Evolutionary conservation across 2,329 filamentous ascomycete genomes (phyloP).

Genomic region (Aspergillus brunneoviolaceus): DNA sequence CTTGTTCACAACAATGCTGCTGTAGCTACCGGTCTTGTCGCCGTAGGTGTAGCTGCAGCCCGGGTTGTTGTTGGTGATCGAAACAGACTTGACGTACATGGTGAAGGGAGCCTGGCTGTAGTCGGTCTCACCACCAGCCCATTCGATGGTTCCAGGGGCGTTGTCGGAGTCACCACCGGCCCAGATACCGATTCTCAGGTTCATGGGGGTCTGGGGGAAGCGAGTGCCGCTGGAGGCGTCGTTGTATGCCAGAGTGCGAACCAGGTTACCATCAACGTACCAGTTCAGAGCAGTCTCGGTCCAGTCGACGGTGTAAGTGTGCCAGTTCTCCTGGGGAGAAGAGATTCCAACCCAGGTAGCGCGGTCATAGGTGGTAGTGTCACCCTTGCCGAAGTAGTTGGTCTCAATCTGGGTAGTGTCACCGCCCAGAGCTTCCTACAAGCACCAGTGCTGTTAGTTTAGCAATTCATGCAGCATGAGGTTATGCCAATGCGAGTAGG

Average conservation of each 20-base stretch:
- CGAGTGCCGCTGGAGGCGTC: constrained; percentile 59
- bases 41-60: constrained; percentile 47
- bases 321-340: constrained; percentile 53
- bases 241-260: constrained; percentile 62
- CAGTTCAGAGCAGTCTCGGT: constrained; percentile 63
- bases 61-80: constrained; percentile 57
- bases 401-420: constrained; percentile 58
- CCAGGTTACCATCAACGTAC: constrained; percentile 60
- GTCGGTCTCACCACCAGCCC: constrained; percentile 69
- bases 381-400: constrained; percentile 96
- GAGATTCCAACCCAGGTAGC: constrained; percentile 70
- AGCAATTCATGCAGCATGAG: constrained; percentile 44
- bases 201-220: constrained; percentile 73
- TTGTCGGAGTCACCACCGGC: constrained; percentile 57
- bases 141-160: constrained; percentile 56
- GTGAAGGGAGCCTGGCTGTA: constrained; percentile 66
- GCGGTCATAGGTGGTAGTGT: constrained; percentile 75
- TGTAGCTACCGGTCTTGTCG: constrained; percentile 60
- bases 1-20: constrained; percentile 57
- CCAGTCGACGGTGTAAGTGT: constrained; percentile 62
- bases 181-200: constrained; percentile 69
- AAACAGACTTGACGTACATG: constrained; percentile 69
- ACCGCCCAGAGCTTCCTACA: constrained; percentile 40
- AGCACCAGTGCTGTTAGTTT: constrained; percentile 44
- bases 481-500: not conserved